These are phyloP conservation scores for Centaurea solstitialis DNA, from an alignment of 129 eudicot genomes.

Conservation along the genomic window DNA sequence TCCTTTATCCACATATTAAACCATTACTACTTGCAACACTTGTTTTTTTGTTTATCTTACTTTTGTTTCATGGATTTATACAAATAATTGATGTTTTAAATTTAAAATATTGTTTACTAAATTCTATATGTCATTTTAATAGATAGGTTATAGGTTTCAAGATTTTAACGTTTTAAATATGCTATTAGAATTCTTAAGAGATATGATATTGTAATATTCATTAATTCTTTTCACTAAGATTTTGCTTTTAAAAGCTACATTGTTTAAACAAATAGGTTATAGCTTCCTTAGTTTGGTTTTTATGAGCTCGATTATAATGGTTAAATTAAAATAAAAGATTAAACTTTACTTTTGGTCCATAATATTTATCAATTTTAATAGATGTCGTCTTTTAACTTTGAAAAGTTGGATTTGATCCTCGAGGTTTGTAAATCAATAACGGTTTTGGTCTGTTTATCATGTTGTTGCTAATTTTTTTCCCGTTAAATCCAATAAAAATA, in stretches of 20 bases:
- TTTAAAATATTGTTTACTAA: background rate
- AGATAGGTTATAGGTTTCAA: background rate
- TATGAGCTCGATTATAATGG: background rate
- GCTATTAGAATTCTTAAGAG: background rate
- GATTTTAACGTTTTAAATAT: background rate
- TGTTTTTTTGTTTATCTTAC: constrained; percentile 3
- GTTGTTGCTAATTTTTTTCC: no score
- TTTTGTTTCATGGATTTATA: background rate
- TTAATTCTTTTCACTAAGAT: no score
- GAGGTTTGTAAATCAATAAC: no score
- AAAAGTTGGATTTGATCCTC: no score
- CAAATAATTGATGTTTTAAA: background rate
- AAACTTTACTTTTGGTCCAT: no score
- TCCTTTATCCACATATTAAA: constrained; percentile 30
- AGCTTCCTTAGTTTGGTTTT: background rate
- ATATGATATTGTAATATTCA: background rate
- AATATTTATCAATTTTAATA: no score
- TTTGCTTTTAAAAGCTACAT: background rate
- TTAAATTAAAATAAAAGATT: no score
- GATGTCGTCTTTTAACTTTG: no score
- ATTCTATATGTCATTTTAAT: background rate
- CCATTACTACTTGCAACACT: constrained; percentile 5
- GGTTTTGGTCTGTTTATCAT: no score
- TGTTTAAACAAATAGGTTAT: background rate
- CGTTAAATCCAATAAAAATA: no score